These are phyloP conservation scores for Diaporthe australafricana DNA, from an alignment of 2,329 filamentous ascomycete genomes.

Conservation along the genomic window DNA sequence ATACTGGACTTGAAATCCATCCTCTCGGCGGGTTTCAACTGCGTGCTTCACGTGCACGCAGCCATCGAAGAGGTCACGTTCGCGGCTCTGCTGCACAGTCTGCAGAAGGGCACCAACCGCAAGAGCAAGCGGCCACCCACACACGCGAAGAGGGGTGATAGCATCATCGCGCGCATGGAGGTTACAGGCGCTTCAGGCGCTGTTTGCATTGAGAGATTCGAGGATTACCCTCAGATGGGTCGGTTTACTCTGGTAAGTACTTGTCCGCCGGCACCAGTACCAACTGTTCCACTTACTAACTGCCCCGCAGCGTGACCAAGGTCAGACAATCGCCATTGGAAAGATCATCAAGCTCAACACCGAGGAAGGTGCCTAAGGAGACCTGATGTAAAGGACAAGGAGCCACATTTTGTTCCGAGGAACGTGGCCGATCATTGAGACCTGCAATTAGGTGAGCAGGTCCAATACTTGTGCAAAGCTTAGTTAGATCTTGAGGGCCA, in stretches of 20 bases:
- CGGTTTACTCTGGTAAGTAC: slow-evolving; percentile 80
- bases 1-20: slow-evolving; percentile 96
- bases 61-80: slow-evolving; percentile 99
- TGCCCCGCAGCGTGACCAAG: slow-evolving; percentile 62
- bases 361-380: slow-evolving; percentile 47
- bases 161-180: slow-evolving; percentile 93
- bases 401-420: background rate
- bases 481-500: slow-evolving; percentile 18
- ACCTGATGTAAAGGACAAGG: background rate
- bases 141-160: slow-evolving; percentile 83
- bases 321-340: slow-evolving; percentile 99
- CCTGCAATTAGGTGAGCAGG: background rate
- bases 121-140: slow-evolving; percentile 95
- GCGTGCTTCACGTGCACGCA: slow-evolving; percentile 95
- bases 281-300: slow-evolving; percentile 35
- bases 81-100: slow-evolving; percentile 85
- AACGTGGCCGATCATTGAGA: background rate
- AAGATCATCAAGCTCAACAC: slow-evolving; percentile 93
- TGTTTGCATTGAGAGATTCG: slow-evolving; percentile 93
- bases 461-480: background rate
- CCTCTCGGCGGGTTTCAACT: slow-evolving; percentile 94
- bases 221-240: slow-evolving; percentile 95
- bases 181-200: slow-evolving; percentile 86
- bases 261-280: slow-evolving; percentile 39
- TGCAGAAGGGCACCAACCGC: slow-evolving; percentile 92